A percentile compares a stretch with the other conserved stretches of the same genome.
phyloP scores from a whole-genome alignment of 352 stramenopile species.

The Pythium vanterpoolii region DNA sequence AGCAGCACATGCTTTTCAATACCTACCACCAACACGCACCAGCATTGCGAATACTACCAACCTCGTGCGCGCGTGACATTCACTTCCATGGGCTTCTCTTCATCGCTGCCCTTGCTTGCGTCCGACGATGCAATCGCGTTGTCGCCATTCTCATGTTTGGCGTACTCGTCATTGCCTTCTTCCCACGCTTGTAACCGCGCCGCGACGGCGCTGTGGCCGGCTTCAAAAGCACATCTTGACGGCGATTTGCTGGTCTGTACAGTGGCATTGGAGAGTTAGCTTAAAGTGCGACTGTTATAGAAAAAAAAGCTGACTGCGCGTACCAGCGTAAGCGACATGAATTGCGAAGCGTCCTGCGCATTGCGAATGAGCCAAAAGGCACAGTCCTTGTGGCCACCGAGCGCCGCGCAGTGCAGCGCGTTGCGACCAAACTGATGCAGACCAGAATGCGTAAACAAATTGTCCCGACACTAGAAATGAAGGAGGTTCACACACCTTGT shows the following conservation, averaged over 20 bases:
- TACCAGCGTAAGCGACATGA: constrained; percentile 74
- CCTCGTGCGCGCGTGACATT: constrained; percentile 42
- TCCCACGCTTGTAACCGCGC: constrained; percentile 79
- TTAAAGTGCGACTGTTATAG: no score
- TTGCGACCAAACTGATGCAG: constrained; percentile 76
- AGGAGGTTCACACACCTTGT: constrained; percentile 46
- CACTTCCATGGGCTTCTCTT: constrained; percentile 28
- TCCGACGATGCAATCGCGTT: constrained; percentile 13
- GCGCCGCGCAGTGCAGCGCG: constrained; percentile 71
- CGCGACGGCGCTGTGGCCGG: constrained; percentile 72
- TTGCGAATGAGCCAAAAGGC: constrained; percentile 82
- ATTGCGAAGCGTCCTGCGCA: constrained; percentile 53
- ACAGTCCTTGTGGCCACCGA: constrained; percentile 81
- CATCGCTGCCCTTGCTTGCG: constrained; percentile 31
- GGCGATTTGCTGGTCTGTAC: constrained; percentile 83
- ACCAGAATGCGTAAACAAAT: neutral
- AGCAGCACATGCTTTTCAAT: neutral
- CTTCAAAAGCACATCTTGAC: constrained; percentile 84
- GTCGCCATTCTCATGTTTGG: constrained; percentile 46
- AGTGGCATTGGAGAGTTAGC: no score
- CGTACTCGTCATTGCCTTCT: constrained; percentile 88
- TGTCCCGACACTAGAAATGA: neutral
- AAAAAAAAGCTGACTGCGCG: no score
- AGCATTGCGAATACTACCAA: constrained; percentile 11
- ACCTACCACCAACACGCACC: neutral